phyloP scores from a whole-genome alignment of 495 filamentous ascomycete genomes.

The Penicillium cosmopolitanum region DNA sequence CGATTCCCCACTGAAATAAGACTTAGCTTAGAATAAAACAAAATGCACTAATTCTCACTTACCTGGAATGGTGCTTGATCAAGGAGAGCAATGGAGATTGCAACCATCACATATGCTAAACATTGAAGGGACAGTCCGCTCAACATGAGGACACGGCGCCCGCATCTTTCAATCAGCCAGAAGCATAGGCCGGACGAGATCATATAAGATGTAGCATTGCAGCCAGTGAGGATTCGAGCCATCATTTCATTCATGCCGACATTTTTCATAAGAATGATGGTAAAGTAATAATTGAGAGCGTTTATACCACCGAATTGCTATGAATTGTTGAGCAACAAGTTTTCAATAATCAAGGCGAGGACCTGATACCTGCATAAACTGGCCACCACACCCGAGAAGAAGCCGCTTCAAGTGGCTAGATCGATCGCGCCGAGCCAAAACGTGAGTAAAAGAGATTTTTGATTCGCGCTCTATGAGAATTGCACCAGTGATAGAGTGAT shows the following conservation, averaged over 20 bases:
- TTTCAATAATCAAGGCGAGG: background rate
- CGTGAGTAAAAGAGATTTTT: background rate
- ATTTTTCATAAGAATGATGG: background rate
- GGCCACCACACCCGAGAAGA: background rate
- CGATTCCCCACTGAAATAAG: constrained; percentile 14
- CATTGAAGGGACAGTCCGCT: constrained; percentile 48
- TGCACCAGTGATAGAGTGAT: background rate
- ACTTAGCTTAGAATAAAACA: background rate
- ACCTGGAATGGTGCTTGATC: constrained; percentile 35
- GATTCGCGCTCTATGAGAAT: background rate
- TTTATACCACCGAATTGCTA: background rate
- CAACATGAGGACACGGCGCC: constrained; percentile 63
- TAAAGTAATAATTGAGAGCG: background rate
- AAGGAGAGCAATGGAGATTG: constrained; percentile 35
- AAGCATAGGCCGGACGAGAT: constrained; percentile 45
- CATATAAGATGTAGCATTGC: constrained; percentile 2
- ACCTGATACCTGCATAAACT: background rate
- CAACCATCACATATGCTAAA: constrained; percentile 26
- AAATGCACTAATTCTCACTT: background rate
- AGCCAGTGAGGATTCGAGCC: background rate
- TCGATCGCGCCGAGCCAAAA: background rate
- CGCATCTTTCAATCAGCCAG: constrained; percentile 71
- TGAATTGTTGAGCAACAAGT: background rate
- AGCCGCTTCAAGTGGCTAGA: background rate
- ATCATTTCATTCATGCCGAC: constrained; percentile 1